phyloP scores from a whole-genome alignment of 768 basidiomycete genomes.

The Melanogaster broomeanus region DNA sequence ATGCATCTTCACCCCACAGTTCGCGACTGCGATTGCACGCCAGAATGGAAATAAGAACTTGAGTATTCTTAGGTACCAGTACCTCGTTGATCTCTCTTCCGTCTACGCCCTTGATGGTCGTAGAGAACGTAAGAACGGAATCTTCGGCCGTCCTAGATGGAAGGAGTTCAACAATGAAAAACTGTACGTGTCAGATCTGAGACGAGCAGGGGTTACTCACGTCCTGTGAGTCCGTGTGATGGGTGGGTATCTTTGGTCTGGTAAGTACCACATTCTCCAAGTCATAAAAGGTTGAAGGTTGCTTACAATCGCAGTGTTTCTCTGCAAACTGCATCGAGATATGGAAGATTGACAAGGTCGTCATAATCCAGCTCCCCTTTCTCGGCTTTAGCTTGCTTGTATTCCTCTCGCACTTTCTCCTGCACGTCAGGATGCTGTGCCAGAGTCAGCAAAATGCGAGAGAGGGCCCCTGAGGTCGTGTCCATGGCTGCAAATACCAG shows the following conservation, averaged over 20 bases:
- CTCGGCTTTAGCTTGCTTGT: background rate
- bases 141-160: slow-evolving; percentile 37
- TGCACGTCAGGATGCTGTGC: too few relatives aligned
- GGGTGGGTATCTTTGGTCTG: background rate
- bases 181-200: too few relatives aligned
- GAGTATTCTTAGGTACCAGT: slow-evolving; percentile 40
- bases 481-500: slow-evolving; percentile 54
- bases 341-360: background rate
- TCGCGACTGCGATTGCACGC: slow-evolving; percentile 40
- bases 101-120: slow-evolving; percentile 37
- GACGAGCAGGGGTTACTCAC: background rate
- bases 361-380: background rate
- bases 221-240: background rate
- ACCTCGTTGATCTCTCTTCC: slow-evolving; percentile 40
- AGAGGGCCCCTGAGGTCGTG: slow-evolving; percentile 43
- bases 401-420: background rate
- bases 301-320: background rate
- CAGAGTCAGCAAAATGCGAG: slow-evolving; percentile 43
- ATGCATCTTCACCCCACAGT: slow-evolving; percentile 49
- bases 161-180: background rate
- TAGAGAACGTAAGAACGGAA: slow-evolving; percentile 41
- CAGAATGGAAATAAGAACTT: slow-evolving; percentile 39
- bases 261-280: too few relatives aligned
- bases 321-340: background rate
- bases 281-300: background rate